Conservation (phyloP, 495 filamentous ascomycete genomes). For the Xylaria palmicola region DNA sequence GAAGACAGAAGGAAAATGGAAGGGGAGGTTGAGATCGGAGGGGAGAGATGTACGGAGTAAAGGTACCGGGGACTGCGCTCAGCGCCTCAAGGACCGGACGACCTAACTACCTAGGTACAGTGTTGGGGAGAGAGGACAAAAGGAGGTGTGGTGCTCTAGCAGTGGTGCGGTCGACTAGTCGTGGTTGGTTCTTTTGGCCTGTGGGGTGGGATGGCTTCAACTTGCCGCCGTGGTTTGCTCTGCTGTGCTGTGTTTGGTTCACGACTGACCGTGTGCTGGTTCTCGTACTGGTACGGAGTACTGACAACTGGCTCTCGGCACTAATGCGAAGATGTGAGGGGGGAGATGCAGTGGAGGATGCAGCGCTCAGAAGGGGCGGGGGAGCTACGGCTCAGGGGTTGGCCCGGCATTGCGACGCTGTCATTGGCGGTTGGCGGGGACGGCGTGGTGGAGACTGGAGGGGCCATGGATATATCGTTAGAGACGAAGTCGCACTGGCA, state of each 20-base stretch:
- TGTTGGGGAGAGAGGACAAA: constrained; percentile 4
- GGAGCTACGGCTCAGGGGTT: constrained; percentile 9
- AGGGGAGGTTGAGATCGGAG: constrained; percentile 20
- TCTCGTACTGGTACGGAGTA: too few species aligned
- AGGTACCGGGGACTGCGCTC: constrained; percentile 23
- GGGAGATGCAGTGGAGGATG: not conserved
- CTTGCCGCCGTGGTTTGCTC: not conserved
- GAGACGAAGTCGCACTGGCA: not conserved
- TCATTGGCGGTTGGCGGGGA: not conserved
- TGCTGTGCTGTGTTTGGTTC: too few species aligned
- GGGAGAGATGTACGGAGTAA: constrained; percentile 17
- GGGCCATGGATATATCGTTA: not conserved
- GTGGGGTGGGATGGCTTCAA: not conserved
- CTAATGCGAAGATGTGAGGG: constrained; percentile 8
- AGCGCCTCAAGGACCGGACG: constrained; percentile 20
- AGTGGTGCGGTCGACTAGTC: not conserved
- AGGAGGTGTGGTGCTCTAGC: constrained; percentile 19
- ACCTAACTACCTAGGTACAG: not conserved
- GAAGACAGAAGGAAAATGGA: constrained; percentile 20
- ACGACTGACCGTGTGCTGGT: too few species aligned
- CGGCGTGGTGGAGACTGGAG: not conserved
- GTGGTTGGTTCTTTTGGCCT: constrained; percentile 9
- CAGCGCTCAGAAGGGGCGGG: not conserved
- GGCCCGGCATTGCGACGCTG: not conserved
- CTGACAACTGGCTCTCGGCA: constrained; percentile 9